phyloP scores from a whole-genome alignment of 2,329 filamentous ascomycete genomes.

The Epichloe gansuensis region DNA sequence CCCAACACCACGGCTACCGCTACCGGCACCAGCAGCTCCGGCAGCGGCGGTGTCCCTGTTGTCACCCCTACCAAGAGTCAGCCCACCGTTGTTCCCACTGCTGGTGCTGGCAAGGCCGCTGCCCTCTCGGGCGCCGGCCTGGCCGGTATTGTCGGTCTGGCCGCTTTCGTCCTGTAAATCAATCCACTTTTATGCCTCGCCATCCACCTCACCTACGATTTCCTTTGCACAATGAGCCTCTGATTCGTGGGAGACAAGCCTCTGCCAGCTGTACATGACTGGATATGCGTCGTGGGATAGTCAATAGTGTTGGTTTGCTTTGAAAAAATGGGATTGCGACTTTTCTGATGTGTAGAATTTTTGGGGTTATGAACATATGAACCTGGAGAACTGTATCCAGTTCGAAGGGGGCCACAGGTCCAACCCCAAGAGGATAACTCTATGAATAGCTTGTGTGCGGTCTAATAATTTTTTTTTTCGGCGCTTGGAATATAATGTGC shows the following conservation, averaged over 20 bases:
- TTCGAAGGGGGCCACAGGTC: conserved; percentile 1
- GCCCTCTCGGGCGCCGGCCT: conserved; percentile 46
- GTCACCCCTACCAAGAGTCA: conserved; percentile 16
- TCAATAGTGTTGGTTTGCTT: conserved; percentile 16
- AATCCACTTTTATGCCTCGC: conserved; percentile 21
- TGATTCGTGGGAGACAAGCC: conserved; percentile 22
- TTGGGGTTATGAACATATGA: conserved; percentile 23
- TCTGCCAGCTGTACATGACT: conserved; percentile 25
- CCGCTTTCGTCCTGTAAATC: conserved; percentile 46
- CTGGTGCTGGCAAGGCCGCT: conserved; percentile 42
- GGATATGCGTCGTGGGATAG: conserved; percentile 19
- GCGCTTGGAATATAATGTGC: conserved; percentile 19
- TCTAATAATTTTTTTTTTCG: conserved; percentile 4
- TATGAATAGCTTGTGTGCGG: conserved; percentile 4
- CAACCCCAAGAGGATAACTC: conserved; percentile 2
- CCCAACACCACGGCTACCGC: conserved; percentile 21
- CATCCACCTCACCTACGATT: conserved; percentile 27
- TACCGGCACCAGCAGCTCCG: conserved; percentile 1
- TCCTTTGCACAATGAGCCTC: conserved; percentile 24
- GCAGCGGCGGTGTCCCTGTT: conserved; percentile 1
- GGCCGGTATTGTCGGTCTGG: conserved; percentile 46
- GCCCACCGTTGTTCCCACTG: conserved; percentile 31
- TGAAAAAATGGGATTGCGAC: conserved; percentile 10
- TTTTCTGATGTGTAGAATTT: conserved; percentile 22
- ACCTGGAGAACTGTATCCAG: not conserved